phyloP scores from a whole-genome alignment of 169 alveolate species.

The Eimeria necatrix region DNA sequence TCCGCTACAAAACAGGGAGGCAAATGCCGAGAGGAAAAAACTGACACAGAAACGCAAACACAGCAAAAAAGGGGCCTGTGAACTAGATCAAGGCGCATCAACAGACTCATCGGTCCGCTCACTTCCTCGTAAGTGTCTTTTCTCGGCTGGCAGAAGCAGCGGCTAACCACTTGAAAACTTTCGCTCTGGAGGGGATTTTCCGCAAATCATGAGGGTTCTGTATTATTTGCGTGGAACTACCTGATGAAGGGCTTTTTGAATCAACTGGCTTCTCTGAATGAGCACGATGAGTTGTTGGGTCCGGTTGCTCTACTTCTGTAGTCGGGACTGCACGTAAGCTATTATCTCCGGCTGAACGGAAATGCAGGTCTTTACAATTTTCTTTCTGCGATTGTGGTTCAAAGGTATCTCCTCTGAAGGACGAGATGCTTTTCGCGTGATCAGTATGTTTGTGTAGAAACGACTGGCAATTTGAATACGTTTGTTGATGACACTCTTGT shows the following conservation, averaged over 20 bases:
- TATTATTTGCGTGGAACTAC: not conserved
- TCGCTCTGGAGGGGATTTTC: not conserved
- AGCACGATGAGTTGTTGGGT: not conserved
- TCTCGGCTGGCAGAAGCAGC: conserved; percentile 6
- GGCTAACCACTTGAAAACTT: conserved; percentile 26
- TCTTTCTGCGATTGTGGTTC: no score
- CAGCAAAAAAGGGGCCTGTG: not conserved
- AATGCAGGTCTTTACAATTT: no score
- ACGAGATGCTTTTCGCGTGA: not conserved
- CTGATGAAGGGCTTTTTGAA: not conserved
- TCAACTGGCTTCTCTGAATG: not conserved
- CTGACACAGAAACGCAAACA: not conserved
- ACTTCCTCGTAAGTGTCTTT: conserved; percentile 10
- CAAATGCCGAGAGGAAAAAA: not conserved
- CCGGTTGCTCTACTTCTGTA: not conserved
- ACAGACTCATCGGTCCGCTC: not conserved
- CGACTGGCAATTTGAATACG: not conserved
- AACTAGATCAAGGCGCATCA: not conserved
- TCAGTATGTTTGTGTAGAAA: not conserved
- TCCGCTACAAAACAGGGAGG: not conserved
- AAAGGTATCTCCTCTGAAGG: not conserved
- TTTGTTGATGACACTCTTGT: not conserved
- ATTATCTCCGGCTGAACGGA: no score
- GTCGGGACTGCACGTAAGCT: not conserved
- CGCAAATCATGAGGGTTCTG: not conserved